These are phyloP conservation scores for Phycomyces blakesleeanus DNA, from an alignment of 192 early-diverging fungal species.

Conservation along the genomic window DNA sequence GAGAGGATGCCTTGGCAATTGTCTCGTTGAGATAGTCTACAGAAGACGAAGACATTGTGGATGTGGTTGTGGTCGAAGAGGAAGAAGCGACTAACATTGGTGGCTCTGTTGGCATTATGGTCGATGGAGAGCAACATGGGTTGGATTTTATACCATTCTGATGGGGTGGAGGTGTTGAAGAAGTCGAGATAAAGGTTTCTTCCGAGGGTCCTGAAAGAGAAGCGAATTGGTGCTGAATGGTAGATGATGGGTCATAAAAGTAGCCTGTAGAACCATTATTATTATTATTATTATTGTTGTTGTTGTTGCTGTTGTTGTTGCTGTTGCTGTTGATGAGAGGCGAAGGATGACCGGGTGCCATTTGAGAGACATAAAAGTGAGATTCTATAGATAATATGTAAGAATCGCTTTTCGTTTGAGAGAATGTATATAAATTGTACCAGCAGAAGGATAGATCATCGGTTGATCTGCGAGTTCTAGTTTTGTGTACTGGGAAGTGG, in stretches of 20 bases:
- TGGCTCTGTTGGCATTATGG: conserved; percentile 21
- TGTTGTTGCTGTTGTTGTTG: not conserved
- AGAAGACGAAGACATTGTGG: conserved; percentile 27
- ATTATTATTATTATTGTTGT: too few relatives aligned
- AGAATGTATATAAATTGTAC: not conserved
- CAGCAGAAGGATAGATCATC: conserved; percentile 12
- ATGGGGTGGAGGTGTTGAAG: conserved; percentile 12
- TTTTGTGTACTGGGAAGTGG: not conserved
- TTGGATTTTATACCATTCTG: not conserved
- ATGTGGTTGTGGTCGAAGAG: conserved; percentile 27
- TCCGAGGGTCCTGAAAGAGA: conserved; percentile 4
- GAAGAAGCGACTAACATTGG: conserved; percentile 26
- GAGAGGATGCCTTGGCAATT: conserved; percentile 30
- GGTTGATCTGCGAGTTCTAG: conserved; percentile 12
- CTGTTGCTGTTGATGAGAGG: not conserved
- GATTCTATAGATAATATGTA: conserved; percentile 3
- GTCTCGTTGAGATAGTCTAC: conserved; percentile 31
- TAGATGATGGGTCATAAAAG: not conserved
- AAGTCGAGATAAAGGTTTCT: conserved; percentile 15
- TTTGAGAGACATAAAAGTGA: conserved; percentile 15
- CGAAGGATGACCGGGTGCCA: conserved; percentile 11
- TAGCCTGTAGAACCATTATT: not conserved
- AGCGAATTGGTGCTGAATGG: conserved; percentile 4
- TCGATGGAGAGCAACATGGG: conserved; percentile 7
- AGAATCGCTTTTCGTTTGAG: too few relatives aligned